These are phyloP conservation scores for Fusarium siculi DNA, from an alignment of 2,329 filamentous ascomycete species.

Conservation along the genomic window DNA sequence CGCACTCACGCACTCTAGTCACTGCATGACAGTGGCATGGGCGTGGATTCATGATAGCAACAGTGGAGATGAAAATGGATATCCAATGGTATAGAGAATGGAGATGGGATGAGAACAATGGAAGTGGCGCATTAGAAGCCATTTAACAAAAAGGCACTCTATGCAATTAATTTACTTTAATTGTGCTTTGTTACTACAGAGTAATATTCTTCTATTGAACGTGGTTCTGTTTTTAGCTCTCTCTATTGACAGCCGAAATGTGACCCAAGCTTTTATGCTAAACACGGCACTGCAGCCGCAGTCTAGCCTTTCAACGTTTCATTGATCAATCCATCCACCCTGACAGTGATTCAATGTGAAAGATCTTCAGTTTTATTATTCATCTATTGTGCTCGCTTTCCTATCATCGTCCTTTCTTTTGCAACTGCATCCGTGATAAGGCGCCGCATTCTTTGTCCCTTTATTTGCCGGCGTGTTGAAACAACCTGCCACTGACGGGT, in stretches of 20 bases:
- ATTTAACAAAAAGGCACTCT: neutral
- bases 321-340: slow-evolving; percentile 1
- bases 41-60: slow-evolving; percentile 15
- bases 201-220: neutral
- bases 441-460: slow-evolving; percentile 10
- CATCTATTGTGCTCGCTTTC: neutral
- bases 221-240: slow-evolving; percentile 16
- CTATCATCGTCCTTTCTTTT: slow-evolving; percentile 7
- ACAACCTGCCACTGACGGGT: neutral
- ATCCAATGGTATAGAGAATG: neutral
- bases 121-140: neutral
- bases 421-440: slow-evolving; percentile 9
- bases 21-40: neutral
- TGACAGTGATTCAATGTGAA: slow-evolving; percentile 8
- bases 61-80: neutral
- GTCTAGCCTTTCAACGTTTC: neutral
- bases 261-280: slow-evolving; percentile 16
- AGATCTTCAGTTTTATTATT: neutral
- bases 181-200: neutral
- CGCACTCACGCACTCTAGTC: neutral
- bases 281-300: neutral
- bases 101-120: neutral
- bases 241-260: neutral
- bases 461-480: slow-evolving; percentile 3
- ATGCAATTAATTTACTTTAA: neutral